A percentile compares a stretch with the other conserved stretches of the same genome.
Conservation (phyloP, 1,284 basidiomycete species). For the Vanrija sp. region DNA sequence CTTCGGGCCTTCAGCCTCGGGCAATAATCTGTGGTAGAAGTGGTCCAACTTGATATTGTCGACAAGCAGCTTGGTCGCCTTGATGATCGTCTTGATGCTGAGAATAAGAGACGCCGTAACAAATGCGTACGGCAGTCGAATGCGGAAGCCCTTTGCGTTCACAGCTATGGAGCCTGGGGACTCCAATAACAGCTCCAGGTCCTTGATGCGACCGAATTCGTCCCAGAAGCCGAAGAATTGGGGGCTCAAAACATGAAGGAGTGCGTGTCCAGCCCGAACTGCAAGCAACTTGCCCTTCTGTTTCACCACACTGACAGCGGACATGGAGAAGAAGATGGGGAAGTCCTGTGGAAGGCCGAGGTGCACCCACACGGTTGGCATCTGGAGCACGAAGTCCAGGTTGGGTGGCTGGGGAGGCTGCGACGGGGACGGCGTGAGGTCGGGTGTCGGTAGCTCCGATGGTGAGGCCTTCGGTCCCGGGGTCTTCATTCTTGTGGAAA, state of each 20-base stretch:
- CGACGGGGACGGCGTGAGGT: too few species aligned
- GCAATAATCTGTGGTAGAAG: constrained; percentile 49
- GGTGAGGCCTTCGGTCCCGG: too few species aligned
- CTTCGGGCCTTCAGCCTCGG: constrained; percentile 68
- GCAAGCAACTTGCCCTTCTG: constrained; percentile 18
- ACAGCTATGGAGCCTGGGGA: constrained; percentile 19
- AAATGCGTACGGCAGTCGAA: constrained; percentile 78
- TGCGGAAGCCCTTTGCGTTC: constrained; percentile 60
- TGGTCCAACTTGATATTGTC: constrained; percentile 23
- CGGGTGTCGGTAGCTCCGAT: too few species aligned
- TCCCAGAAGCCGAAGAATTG: constrained; percentile 62
- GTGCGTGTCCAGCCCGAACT: constrained; percentile 42
- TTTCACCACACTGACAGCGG: constrained; percentile 24
- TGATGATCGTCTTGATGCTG: constrained; percentile 62
- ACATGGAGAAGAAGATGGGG: constrained; percentile 35
- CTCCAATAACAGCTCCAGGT: constrained; percentile 55
- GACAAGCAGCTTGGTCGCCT: constrained; percentile 64
- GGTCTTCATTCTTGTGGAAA: too few species aligned
- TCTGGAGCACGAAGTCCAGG: constrained; percentile 32
- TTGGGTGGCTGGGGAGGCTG: constrained; percentile 7
- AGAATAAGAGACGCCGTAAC: constrained; percentile 68
- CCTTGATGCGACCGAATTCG: constrained; percentile 65
- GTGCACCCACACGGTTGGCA: constrained; percentile 33
- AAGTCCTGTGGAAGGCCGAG: constrained; percentile 45
- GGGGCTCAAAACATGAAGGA: constrained; percentile 52